Evolutionary conservation across 169 alveolate species (phyloP), one percentile per base, ranked within the genome.

Genomic region (Miamiensis avidus): DNA sequence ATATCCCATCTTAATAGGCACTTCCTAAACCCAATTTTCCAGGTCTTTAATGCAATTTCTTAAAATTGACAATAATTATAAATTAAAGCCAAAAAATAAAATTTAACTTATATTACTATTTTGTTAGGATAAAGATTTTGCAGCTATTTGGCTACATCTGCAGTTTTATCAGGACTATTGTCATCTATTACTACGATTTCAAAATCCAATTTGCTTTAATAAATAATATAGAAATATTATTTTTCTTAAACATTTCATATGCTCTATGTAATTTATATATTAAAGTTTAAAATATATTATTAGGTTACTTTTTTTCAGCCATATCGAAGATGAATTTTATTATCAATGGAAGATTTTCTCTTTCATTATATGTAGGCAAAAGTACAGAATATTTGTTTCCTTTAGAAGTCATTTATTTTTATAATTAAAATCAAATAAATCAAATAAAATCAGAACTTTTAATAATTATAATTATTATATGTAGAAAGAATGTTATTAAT

Each of bases 1-100:
- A 93, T 49, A 98, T 89, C 0, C 99, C 99, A 88, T 97, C 99
- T 87, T 95, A 95, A 89, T 99, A 99, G 1, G 99, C 99, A 75
- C 98, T 91, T 34, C 99, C 99, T 69, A 99, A 95, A 27, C 99
- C 99, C 31, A 97, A 81, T 91, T 99, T 99, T 30, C 99, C 99
- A 28, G 98, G 97, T 83, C 99, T 89, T 65, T 92, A 89, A 34
- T 93, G 95, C 33, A 98, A 88, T n/a, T 28, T 11, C 69, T 49
- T 4, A 49, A 11, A 49, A 11, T 11, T 49, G 4, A 11, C 20
- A 11, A 49, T 11, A 49, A 49, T 11, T 49, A 11, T 49, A 49
- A 49, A 49, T 49, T 11, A 49, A n/a, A n/a, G n/a, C n/a, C n/a
- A n/a, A n/a, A n/a, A n/a, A n/a, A n/a, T n/a, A n/a, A n/a, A n/a